phyloP scores from a whole-genome alignment of 2,329 filamentous ascomycete genomes.

The Trichoderma aggressivum region DNA sequence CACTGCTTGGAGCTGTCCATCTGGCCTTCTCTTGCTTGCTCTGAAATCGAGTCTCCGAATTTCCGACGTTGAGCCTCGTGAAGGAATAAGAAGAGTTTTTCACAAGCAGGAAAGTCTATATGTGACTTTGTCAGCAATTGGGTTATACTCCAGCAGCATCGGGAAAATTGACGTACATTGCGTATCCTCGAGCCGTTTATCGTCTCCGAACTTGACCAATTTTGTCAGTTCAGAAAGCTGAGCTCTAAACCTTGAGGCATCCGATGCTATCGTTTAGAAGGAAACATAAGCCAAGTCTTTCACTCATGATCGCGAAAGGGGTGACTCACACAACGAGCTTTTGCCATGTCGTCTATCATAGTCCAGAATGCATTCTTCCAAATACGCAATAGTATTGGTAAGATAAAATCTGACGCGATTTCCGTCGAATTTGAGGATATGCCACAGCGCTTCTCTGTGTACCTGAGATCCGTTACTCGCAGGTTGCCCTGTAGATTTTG shows the following conservation, averaged over 20 bases:
- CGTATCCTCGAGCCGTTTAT: not conserved
- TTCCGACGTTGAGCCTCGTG: not conserved
- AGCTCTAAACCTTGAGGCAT: not conserved
- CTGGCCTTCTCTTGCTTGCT: constrained; percentile 7
- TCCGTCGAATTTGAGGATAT: constrained; percentile 26
- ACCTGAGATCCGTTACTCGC: fast-evolving
- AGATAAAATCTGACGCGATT: constrained; percentile 22
- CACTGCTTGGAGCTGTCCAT: constrained; percentile 12
- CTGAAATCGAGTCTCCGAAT: not conserved
- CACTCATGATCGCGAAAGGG: not conserved
- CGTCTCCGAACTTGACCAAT: not conserved
- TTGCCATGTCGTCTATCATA: not conserved
- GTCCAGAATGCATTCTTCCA: constrained; percentile 20
- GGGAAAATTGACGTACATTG: not conserved
- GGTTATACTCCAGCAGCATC: not conserved
- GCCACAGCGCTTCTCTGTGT: not conserved
- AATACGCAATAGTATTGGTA: constrained; percentile 5
- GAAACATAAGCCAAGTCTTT: not conserved
- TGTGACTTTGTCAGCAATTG: not conserved
- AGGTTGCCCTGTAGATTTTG: not conserved
- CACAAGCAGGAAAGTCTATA: constrained; percentile 5
- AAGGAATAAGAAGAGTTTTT: constrained; percentile 1
- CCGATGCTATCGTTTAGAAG: not conserved
- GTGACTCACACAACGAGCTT: not conserved
- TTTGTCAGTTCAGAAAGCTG: not conserved